phyloP scores from a whole-genome alignment of 2,329 filamentous ascomycete genomes.

The Aureobasidium sp. region DNA sequence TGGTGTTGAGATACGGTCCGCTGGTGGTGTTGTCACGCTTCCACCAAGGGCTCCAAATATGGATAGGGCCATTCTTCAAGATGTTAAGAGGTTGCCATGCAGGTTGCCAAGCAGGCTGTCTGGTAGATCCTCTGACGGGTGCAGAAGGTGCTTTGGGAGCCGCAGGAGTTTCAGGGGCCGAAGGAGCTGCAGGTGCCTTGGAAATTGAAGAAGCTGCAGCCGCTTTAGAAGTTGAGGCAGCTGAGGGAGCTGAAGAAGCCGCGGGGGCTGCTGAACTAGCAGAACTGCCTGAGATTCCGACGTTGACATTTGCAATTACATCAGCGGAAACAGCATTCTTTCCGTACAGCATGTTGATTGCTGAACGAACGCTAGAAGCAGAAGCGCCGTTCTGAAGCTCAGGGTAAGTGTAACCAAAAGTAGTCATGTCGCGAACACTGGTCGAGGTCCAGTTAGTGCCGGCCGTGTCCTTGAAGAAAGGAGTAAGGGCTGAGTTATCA shows the following conservation, averaged over 20 bases:
- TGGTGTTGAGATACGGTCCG: not conserved
- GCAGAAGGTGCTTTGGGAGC: not conserved
- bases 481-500: slow-evolving; percentile 44
- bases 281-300: slow-evolving; percentile 31
- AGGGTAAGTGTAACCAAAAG: slow-evolving; percentile 67
- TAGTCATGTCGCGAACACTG: slow-evolving; percentile 47
- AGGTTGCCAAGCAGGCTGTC: not conserved
- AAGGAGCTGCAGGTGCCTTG: not conserved
- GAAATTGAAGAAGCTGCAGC: not conserved
- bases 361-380: slow-evolving; percentile 35
- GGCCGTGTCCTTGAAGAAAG: slow-evolving; percentile 53
- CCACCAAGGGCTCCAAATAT: not conserved
- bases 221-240: not conserved
- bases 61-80: not conserved
- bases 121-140: not conserved
- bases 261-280: not conserved
- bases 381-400: slow-evolving; percentile 45
- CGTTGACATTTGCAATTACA: not conserved
- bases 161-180: not conserved
- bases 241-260: not conserved
- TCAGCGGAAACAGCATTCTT: not conserved
- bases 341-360: slow-evolving; percentile 53
- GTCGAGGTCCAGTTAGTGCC: slow-evolving; percentile 63
- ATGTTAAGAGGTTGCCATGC: not conserved
- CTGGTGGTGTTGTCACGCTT: slow-evolving; percentile 6